phyloP scores from a whole-genome alignment of 352 stramenopile species.

The Globisporangium perplexum region DNA sequence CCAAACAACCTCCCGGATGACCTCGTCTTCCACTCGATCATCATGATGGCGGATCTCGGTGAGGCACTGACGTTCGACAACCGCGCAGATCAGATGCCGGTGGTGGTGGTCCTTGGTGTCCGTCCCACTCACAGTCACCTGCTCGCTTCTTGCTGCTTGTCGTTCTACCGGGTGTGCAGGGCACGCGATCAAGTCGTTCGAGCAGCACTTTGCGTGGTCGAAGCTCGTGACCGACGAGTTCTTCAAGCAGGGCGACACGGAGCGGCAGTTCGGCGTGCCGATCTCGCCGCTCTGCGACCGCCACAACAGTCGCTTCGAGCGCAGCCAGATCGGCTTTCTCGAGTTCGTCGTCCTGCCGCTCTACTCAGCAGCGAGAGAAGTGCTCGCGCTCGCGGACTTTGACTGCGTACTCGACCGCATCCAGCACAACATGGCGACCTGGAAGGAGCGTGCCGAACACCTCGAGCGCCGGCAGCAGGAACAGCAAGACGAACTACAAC shows the following conservation, averaged over 20 bases:
- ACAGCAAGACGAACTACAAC: background rate
- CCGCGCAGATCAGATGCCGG: background rate
- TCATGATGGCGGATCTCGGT: conserved; percentile 75
- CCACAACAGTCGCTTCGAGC: conserved; percentile 42
- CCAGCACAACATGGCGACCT: conserved; percentile 38
- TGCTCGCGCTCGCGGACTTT: conserved; percentile 40
- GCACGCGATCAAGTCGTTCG: conserved; percentile 62
- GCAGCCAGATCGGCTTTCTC: conserved; percentile 67
- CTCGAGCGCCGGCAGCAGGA: conserved; percentile 10
- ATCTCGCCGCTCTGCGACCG: conserved; percentile 68
- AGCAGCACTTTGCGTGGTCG: conserved; percentile 49
- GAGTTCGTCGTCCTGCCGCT: conserved; percentile 71
- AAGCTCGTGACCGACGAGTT: conserved; percentile 64
- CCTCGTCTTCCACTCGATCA: conserved; percentile 53
- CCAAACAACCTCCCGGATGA: conserved; percentile 29
- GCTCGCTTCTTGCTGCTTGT: background rate
- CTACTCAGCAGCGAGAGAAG: conserved; percentile 40
- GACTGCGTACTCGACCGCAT: conserved; percentile 42
- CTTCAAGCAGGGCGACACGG: conserved; percentile 55
- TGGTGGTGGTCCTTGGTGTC: background rate
- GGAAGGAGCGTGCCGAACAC: conserved; percentile 22
- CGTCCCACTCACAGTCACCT: background rate
- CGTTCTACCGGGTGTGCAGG: conserved; percentile 8
- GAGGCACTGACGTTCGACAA: background rate
- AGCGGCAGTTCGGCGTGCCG: conserved; percentile 44